Evolutionary conservation across 306 rosid species (phyloP).

Genomic region (Trifolium repens): DNA sequence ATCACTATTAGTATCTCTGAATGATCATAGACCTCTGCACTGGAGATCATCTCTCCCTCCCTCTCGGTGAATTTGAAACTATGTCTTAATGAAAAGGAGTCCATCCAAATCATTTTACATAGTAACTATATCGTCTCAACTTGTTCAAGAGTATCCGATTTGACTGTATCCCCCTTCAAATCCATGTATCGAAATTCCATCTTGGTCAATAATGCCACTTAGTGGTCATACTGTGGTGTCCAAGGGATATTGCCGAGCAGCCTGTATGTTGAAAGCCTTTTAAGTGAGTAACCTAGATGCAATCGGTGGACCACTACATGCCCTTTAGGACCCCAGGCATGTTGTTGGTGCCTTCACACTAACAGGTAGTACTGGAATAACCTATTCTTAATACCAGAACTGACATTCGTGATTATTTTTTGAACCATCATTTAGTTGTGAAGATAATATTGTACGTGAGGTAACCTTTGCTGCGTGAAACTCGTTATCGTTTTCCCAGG

Average conservation of each 20-base stretch:
- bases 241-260: not conserved
- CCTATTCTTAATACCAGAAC: not conserved
- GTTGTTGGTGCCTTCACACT: not conserved
- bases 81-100: not conserved
- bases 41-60: not conserved
- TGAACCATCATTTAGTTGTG: not conserved
- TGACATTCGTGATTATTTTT: not conserved
- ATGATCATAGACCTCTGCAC: not conserved
- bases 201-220: not conserved
- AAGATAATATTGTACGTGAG: not conserved
- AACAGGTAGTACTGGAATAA: not conserved
- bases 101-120: not conserved
- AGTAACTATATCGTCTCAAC: not conserved
- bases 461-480: not conserved
- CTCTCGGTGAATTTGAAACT: not conserved
- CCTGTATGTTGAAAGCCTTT: not conserved
- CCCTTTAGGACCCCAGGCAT: not conserved
- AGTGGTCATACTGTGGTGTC: not conserved
- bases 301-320: not conserved
- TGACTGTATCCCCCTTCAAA: not conserved
- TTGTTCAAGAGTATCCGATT: not conserved
- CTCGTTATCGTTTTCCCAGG: not conserved
- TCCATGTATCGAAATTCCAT: not conserved
- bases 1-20: not conserved
- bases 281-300: not conserved